phyloP scores from a whole-genome alignment of 2,329 filamentous ascomycete species.

The Keithomyces neogunnii region DNA sequence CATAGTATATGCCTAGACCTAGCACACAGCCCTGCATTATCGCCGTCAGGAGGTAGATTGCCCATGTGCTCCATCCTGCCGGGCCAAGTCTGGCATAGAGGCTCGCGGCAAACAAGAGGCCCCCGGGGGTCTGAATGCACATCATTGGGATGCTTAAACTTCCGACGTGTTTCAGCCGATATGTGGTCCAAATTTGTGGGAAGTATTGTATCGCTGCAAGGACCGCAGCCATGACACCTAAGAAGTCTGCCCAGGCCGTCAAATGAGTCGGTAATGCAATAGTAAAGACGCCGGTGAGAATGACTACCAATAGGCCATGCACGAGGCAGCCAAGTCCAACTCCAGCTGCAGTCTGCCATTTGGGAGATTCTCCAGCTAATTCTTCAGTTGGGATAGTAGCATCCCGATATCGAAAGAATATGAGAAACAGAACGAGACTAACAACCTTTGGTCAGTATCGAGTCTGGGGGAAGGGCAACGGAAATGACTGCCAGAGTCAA shows the following conservation, averaged over 20 bases:
- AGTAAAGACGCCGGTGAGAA: constrained; percentile 61
- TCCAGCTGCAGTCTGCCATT: constrained; percentile 69
- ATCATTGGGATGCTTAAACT: constrained; percentile 96
- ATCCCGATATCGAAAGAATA: constrained; percentile 73
- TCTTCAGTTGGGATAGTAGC: constrained; percentile 41
- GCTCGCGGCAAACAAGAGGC: constrained; percentile 81
- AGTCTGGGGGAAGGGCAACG: background rate
- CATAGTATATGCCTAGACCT: constrained; percentile 71
- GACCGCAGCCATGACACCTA: constrained; percentile 70
- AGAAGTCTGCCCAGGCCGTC: constrained; percentile 72
- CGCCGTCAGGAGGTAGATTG: constrained; percentile 81
- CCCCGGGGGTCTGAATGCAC: constrained; percentile 93
- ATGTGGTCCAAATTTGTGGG: constrained; percentile 91
- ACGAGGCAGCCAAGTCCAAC: constrained; percentile 66
- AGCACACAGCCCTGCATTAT: constrained; percentile 75
- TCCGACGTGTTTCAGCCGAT: constrained; percentile 73
- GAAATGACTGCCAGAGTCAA: background rate
- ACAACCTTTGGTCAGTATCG: constrained; percentile 11
- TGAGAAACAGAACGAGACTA: constrained; percentile 85
- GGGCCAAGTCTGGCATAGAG: constrained; percentile 70
- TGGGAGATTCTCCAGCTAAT: constrained; percentile 45
- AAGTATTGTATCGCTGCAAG: constrained; percentile 87
- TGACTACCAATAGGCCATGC: constrained; percentile 63
- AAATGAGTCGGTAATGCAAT: constrained; percentile 55
- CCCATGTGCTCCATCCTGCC: constrained; percentile 92